Evolutionary conservation across 805 yeast genomes (phyloP).

Genomic region (Dipodascopsis uninucleata): DNA sequence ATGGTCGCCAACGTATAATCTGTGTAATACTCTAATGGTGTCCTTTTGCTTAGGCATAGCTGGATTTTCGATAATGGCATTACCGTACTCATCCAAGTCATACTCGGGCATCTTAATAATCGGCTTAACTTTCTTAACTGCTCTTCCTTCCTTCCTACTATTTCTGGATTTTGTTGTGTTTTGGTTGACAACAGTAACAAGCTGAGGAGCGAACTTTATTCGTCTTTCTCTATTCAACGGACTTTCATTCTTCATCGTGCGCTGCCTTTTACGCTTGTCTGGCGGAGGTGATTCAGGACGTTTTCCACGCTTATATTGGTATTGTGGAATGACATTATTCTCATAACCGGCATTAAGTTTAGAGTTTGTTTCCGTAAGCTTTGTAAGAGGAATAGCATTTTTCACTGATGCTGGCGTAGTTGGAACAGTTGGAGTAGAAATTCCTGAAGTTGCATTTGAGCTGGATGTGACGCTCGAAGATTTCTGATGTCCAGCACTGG

Average conservation of each 20-base stretch:
- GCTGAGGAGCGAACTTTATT: constrained; percentile 13
- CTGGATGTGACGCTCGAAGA: no score
- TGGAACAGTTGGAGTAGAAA: no score
- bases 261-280: constrained; percentile 14
- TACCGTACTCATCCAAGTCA: constrained; percentile 20
- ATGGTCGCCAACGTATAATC: constrained; percentile 19
- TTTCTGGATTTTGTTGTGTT: background rate
- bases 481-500: no score
- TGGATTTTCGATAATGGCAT: constrained; percentile 4
- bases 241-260: constrained; percentile 12
- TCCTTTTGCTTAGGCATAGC: constrained; percentile 2
- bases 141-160: background rate
- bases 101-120: constrained; percentile 16
- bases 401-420: background rate
- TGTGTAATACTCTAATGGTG: constrained; percentile 17
- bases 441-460: no score
- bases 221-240: constrained; percentile 17
- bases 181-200: constrained; percentile 10
- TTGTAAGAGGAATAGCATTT: constrained; percentile 6
- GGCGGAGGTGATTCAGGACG: constrained; percentile 26
- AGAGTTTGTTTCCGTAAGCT: constrained; percentile 18
- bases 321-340: constrained; percentile 32
- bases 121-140: constrained; percentile 5
- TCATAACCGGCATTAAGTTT: constrained; percentile 34
- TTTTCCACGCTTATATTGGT: constrained; percentile 16